phyloP scores from a whole-genome alignment of 495 filamentous ascomycete species.

The Penicillium samsonianum region DNA sequence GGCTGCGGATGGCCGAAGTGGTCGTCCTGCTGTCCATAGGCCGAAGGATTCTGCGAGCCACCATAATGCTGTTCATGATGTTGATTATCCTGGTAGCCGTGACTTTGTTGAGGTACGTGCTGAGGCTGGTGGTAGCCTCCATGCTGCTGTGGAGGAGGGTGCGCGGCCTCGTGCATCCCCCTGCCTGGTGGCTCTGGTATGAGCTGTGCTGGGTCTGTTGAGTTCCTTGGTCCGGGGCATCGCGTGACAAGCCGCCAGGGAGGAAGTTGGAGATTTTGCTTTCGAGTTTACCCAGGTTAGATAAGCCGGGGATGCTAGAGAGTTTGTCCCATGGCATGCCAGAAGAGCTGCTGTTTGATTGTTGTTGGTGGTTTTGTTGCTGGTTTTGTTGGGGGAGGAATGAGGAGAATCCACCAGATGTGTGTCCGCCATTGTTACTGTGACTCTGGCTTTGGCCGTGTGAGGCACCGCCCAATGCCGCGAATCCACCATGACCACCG shows the following conservation, averaged over 20 bases:
- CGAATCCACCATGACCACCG: constrained; percentile 28
- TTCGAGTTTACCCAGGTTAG: constrained; percentile 39
- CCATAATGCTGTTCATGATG: constrained; percentile 5
- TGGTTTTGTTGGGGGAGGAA: constrained; percentile 22
- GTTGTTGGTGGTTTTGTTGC: constrained; percentile 19
- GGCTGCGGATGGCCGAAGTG: neutral
- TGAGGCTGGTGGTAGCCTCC: constrained; percentile 1
- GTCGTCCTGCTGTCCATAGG: neutral
- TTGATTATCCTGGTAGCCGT: neutral
- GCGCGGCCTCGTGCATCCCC: neutral
- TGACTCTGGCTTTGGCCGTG: constrained; percentile 16
- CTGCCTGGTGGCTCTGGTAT: constrained; percentile 1
- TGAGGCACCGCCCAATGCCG: constrained; percentile 23
- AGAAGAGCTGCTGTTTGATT: constrained; percentile 27
- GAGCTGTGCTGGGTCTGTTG: constrained; percentile 1
- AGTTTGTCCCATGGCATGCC: constrained; percentile 41
- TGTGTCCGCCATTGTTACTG: constrained; percentile 5
- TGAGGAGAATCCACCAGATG: constrained; percentile 19
- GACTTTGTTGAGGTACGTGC: neutral
- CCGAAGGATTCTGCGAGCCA: neutral
- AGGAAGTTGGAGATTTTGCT: constrained; percentile 43
- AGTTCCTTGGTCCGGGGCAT: neutral
- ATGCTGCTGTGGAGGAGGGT: neutral
- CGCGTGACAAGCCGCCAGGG: constrained; percentile 32
- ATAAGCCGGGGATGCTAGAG: constrained; percentile 45